Evolutionary conservation across 83 land plant genomes (phyloP).

Genomic region (Picea engelmannii): DNA sequence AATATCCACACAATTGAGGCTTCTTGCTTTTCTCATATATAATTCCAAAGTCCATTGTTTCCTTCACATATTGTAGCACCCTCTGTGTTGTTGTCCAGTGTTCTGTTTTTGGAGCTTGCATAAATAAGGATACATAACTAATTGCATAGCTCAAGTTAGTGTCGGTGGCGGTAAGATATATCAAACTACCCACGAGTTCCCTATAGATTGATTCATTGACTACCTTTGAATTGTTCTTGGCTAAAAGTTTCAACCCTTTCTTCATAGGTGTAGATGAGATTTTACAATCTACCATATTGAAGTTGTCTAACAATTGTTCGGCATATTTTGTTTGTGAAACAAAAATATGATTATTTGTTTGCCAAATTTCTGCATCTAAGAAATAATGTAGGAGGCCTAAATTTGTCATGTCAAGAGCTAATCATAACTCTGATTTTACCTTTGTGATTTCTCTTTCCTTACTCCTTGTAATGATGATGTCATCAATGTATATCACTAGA

Average conservation of each 20-base stretch:
- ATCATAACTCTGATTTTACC: not conserved
- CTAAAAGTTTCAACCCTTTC: not conserved
- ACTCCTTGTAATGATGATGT: not conserved
- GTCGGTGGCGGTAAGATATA: not conserved
- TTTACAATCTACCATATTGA: not conserved
- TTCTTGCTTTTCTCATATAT: not conserved
- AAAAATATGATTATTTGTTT: not conserved
- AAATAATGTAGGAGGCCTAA: not conserved
- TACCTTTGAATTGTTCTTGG: not conserved
- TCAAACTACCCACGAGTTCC: not conserved
- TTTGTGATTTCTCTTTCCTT: not conserved
- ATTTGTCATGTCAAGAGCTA: not conserved
- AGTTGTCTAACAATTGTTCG: not conserved
- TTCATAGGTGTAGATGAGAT: constrained; percentile 5
- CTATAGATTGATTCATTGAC: too few species aligned
- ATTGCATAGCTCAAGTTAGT: not conserved
- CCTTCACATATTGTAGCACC: not conserved
- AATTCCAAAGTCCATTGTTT: constrained; percentile 2
- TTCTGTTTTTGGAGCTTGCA: not conserved
- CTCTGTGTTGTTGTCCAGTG: not conserved
- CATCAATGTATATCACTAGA: not conserved
- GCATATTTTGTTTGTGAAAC: constrained; percentile 4
- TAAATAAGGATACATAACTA: not conserved
- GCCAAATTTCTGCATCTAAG: not conserved
- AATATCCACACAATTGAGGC: constrained; percentile 9